Conservation (phyloP, 106 monocot genomes). For the Dioscorea zingiberensis region DNA sequence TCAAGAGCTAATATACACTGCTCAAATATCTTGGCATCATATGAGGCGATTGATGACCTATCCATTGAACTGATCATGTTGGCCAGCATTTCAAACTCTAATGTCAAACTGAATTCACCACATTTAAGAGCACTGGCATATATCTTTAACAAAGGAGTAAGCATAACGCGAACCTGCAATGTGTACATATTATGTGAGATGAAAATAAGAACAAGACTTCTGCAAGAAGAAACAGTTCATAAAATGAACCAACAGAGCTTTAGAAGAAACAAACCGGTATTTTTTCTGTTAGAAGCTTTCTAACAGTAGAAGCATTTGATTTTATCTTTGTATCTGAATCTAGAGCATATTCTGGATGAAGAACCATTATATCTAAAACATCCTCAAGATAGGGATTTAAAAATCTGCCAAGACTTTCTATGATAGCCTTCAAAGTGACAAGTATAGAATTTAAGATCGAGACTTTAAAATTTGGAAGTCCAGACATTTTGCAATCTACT, state of each 20-base stretch:
- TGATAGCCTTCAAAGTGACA: constrained; percentile 45
- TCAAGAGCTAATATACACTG: constrained; percentile 82
- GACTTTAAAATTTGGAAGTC: constrained; percentile 15
- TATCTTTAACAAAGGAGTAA: constrained; percentile 56
- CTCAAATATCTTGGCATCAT: constrained; percentile 67
- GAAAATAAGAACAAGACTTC: constrained; percentile 3
- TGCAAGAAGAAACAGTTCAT: not conserved
- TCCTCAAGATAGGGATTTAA: constrained; percentile 82
- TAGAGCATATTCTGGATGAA: constrained; percentile 57
- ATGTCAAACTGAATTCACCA: constrained; percentile 67
- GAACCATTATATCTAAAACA: constrained; percentile 62
- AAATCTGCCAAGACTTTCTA: constrained; percentile 72
- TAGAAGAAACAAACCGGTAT: constrained; percentile 61
- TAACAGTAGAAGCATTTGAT: constrained; percentile 41
- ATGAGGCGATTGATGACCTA: constrained; percentile 53
- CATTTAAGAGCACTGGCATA: constrained; percentile 44
- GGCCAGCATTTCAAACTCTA: constrained; percentile 74
- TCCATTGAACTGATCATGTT: constrained; percentile 65
- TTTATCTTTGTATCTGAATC: constrained; percentile 51
- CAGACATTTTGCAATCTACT: constrained; percentile 9
- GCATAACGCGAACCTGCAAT: constrained; percentile 78
- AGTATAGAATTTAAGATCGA: constrained; percentile 39
- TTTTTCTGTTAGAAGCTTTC: constrained; percentile 69
- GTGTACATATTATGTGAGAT: constrained; percentile 1
- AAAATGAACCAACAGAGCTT: constrained; percentile 1